A percentile compares a stretch with the other conserved stretches of the same genome.
These are phyloP conservation scores for Pleurotus ostreatus DNA, from an alignment of 768 basidiomycete genomes.

Conservation along the genomic window DNA sequence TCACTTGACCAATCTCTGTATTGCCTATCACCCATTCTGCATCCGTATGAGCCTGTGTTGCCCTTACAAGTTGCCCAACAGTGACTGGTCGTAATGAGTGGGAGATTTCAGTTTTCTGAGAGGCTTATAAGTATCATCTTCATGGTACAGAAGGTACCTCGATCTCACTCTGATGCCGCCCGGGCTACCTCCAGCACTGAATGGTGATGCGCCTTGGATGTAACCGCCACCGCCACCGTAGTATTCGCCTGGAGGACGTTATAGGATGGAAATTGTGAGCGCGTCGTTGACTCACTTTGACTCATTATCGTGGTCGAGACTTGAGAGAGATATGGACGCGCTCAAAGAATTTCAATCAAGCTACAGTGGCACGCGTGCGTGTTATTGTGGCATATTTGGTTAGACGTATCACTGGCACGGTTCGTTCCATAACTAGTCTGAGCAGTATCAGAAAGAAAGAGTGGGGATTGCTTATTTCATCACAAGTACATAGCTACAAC, in stretches of 20 bases:
- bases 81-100: slow-evolving; percentile 34
- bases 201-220: slow-evolving; percentile 57
- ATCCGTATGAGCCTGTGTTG: slow-evolving; percentile 82
- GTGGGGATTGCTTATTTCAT: too few relatives aligned
- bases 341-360: neutral
- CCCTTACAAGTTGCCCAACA: slow-evolving; percentile 46
- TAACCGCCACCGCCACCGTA: slow-evolving; percentile 47
- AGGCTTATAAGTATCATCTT: neutral
- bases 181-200: slow-evolving; percentile 55
- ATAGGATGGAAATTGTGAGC: neutral
- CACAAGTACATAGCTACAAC: neutral
- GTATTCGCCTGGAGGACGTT: neutral
- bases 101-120: slow-evolving; percentile 33
- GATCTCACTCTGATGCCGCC: slow-evolving; percentile 44
- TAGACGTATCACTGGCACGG: neutral
- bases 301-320: slow-evolving; percentile 29
- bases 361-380: neutral
- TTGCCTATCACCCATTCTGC: slow-evolving; percentile 87
- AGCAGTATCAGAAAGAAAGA: too few relatives aligned
- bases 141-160: slow-evolving; percentile 7
- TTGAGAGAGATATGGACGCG: slow-evolving; percentile 5
- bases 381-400: slow-evolving; percentile 2
- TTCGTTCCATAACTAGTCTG: too few relatives aligned
- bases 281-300: slow-evolving; percentile 31
- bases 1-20: slow-evolving; percentile 75